Evolutionary conservation across 2,329 filamentous ascomycete species (phyloP), one percentile per base, ranked within the genome.

Genomic region (Fusarium sp.): DNA sequence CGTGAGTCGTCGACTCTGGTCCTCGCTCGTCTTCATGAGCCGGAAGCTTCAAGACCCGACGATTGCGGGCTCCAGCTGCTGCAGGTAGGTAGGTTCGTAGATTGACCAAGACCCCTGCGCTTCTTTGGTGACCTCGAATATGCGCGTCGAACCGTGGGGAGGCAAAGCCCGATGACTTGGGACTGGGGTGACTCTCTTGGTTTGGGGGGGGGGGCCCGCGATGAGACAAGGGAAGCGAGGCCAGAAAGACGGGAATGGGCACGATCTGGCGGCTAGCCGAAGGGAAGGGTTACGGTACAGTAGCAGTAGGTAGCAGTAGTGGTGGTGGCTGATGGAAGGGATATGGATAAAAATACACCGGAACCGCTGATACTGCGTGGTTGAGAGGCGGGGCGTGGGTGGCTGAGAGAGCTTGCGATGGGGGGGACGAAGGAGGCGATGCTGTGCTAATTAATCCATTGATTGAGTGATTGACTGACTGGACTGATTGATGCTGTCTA

Each of bases 271-370:
- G 45, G 45, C 24, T 50, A 50, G 9, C 24, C 45, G 45, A 50
- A 27, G 45, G 24, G 22, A 27, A 50, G 47, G 27, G 47, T 31
- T 52, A 31, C 24, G 45, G 27, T 31, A 52, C 27, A 52, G 47
- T 20, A 52, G 47, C 24, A 52, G 42, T 4, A 16, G 16, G 16
- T 27, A 31, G 27, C 27, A 52, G 47, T 29, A 14, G 18, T 6
- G 47, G 47, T 52, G 47, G 47, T 74, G 71, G 64, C 72, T 74
- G 61, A 63, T 63, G 71, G 71, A 74, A 60, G 71, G 71, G 71
- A 62, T 64, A 52, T 52, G 59, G 68, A 61, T 74, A 66, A 74
- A 74, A 74, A 74, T 74, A 74, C 58, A 73, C 67, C 63, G 67
- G 62, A 59, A 73, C 71, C 69, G 64, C 62, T 68, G 27, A 68